Evolutionary conservation across 2,329 filamentous ascomycete genomes (phyloP).

Genomic region (Pseudogymnoascus sp.): DNA sequence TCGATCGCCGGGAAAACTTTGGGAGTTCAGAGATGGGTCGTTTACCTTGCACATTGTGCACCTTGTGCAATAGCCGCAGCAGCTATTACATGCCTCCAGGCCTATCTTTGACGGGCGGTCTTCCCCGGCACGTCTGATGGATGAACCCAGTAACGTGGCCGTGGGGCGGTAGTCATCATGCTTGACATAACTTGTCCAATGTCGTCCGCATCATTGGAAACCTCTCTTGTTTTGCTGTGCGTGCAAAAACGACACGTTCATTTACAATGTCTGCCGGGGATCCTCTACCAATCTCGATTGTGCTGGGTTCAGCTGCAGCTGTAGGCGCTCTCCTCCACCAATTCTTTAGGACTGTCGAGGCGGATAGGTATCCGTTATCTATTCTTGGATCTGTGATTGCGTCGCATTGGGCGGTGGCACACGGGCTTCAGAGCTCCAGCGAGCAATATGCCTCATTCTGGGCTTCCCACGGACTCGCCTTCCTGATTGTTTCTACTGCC

Average conservation of each 20-base stretch:
- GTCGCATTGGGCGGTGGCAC: not conserved
- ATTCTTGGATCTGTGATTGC: not conserved
- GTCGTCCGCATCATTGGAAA: not conserved
- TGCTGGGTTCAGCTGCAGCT: slow-evolving; percentile 5
- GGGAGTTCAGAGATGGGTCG: not conserved
- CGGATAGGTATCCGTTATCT: slow-evolving; percentile 4
- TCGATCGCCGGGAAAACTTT: not conserved
- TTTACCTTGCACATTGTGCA: not conserved
- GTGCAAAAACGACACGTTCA: not conserved
- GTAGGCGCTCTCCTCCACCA: not conserved
- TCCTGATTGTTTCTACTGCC: not conserved
- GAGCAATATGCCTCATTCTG: slow-evolving; percentile 1
- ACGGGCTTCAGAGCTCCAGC: not conserved
- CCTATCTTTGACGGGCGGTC: not conserved
- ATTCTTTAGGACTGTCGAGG: slow-evolving; percentile 1
- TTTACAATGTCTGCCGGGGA: not conserved
- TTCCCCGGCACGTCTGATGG: not conserved
- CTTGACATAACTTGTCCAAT: slow-evolving; percentile 1
- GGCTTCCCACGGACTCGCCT: slow-evolving; percentile 1
- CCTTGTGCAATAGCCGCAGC: not conserved
- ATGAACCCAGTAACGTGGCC: slow-evolving; percentile 1
- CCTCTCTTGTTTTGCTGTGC: not conserved
- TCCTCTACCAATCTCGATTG: not conserved
- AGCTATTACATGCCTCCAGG: not conserved
- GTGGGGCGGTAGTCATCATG: not conserved